Conservation (phyloP, 306 rosid species). For the Vicia faba region DNA sequence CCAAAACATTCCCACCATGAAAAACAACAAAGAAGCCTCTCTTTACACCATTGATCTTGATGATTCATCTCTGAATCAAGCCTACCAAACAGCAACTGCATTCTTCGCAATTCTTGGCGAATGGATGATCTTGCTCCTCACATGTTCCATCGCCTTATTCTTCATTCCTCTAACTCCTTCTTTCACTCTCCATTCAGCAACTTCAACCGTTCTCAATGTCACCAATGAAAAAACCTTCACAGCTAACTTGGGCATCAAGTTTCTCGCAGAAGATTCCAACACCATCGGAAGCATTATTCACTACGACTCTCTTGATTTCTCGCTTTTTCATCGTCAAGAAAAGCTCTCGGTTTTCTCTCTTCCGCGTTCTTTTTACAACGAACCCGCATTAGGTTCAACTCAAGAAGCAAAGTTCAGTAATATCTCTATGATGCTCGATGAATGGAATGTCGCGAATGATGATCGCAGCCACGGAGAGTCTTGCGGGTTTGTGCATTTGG, state of each 20-base stretch:
- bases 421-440: constrained; percentile 29
- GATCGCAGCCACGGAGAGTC: not conserved
- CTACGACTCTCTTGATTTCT: constrained; percentile 28
- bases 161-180: constrained; percentile 39
- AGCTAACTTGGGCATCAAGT: not conserved
- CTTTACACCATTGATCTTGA: not conserved
- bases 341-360: constrained; percentile 27
- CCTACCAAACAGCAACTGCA: constrained; percentile 6
- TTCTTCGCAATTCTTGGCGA: constrained; percentile 36
- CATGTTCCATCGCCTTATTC: constrained; percentile 19
- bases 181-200: constrained; percentile 39
- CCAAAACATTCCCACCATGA: constrained; percentile 19
- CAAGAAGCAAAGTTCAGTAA: constrained; percentile 25
- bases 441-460: constrained; percentile 22
- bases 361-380: not conserved
- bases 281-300: constrained; percentile 26
- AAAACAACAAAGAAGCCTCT: constrained; percentile 7
- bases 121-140: constrained; percentile 30
- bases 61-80: constrained; percentile 10
- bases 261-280: constrained; percentile 13
- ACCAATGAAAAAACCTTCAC: constrained; percentile 2
- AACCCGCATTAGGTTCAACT: not conserved
- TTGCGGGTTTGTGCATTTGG: constrained; percentile 37
- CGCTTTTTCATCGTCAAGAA: constrained; percentile 35
- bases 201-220: constrained; percentile 3